Evolutionary conservation across 306 rosid genomes (phyloP), one percentile per base, ranked within the genome.

Genomic region (Castanea mollissima): DNA sequence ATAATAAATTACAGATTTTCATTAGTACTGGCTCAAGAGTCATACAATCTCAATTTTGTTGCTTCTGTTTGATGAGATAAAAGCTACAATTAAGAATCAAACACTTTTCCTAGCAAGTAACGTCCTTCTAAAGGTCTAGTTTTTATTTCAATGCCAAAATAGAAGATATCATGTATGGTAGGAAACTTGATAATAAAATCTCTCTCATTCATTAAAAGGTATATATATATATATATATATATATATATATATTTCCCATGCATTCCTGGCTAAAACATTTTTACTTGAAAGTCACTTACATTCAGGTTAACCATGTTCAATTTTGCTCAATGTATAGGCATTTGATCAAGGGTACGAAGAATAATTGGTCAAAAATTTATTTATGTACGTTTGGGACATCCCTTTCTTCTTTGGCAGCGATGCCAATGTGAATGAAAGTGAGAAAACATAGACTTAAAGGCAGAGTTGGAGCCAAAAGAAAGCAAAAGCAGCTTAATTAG

Each of bases 341-440:
- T 49, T 49, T 49, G 54, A 49, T 49, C 54, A 3, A 49, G 54
- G 54, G 15, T 49, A 49, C 16, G 16, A 49, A 49, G 54, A 12
- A 10, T 10, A 49, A 49, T 10, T 49, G 46, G 46, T 49, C 4
- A 49, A 49, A 49, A 49, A 49, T 49, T 49, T 13, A 41, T 41
- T 41, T 41, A 41, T 52, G 27, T 64, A 64, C 70, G 68, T 60
- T 72, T 73, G 87, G 82, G 77, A 84, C 34, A 86, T 82, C 77
- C 84, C 83, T 89, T 91, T 91, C 96, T 87, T 91, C 80, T 52
- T 31, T 73, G 54, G 71, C 86, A 84, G 90, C 87, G 89, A 91
- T 75, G 78, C 55, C 79, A 81, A 74, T 74, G 85, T 41, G 54
- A 78, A 79, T 81, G 34, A 78, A 80, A 84, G 85, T 77, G 79